Evolutionary conservation across 148 eudicot species (phyloP).

Genomic region (Persicaria maculosa): DNA sequence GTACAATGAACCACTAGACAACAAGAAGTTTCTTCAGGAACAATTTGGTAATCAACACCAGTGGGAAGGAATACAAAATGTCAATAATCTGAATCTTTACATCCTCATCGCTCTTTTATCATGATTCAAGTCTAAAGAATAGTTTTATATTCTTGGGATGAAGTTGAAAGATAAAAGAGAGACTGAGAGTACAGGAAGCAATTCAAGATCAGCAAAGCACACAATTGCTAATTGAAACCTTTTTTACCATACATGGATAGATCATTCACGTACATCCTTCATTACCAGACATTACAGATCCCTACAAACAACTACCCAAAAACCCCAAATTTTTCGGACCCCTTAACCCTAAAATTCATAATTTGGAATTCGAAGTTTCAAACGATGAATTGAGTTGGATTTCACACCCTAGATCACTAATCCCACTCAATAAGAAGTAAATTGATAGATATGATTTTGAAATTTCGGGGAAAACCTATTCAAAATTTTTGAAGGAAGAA

Average conservation of each 20-base stretch:
- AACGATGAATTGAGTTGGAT: too few species aligned
- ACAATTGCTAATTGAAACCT: neutral
- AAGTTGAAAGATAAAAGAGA: neutral
- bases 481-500: too few species aligned
- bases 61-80: neutral
- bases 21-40: neutral
- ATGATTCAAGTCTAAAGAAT: neutral
- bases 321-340: too few species aligned
- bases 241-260: neutral
- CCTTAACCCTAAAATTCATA: too few species aligned
- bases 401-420: too few species aligned
- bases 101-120: neutral
- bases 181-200: neutral
- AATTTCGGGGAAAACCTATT: too few species aligned
- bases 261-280: too few species aligned
- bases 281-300: too few species aligned
- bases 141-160: neutral
- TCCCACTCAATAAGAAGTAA: too few species aligned
- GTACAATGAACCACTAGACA: neutral
- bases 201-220: neutral
- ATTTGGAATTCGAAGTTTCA: too few species aligned
- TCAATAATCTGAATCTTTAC: neutral
- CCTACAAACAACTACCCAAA: accelerated
- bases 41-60: neutral
- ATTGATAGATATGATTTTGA: too few species aligned